Evolutionary conservation across 768 basidiomycete species (phyloP).

Genomic region (Trametes cubensis): DNA sequence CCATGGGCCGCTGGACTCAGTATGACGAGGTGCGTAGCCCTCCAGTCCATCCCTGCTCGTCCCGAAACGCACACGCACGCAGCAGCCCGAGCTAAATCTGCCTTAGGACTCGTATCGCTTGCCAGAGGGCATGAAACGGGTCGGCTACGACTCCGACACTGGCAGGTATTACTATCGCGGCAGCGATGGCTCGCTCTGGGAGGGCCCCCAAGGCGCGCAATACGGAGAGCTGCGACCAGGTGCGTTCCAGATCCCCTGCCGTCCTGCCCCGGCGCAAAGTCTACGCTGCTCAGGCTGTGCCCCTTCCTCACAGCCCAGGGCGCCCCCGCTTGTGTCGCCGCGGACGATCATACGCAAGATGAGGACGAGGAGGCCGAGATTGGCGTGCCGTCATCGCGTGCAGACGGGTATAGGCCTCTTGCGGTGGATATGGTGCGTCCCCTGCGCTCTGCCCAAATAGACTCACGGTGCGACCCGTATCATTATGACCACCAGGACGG

Average conservation of each 20-base stretch:
- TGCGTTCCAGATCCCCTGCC: constrained; percentile 28
- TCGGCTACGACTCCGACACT: constrained; percentile 77
- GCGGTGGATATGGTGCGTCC: constrained; percentile 50
- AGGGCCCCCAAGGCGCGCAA: constrained; percentile 61
- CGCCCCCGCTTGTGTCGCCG: constrained; percentile 7
- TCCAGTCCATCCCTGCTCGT: not conserved
- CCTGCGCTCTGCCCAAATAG: not conserved
- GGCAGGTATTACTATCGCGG: constrained; percentile 68
- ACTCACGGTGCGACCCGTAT: not conserved
- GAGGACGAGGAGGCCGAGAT: constrained; percentile 61
- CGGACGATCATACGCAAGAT: constrained; percentile 31
- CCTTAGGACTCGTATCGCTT: constrained; percentile 54
- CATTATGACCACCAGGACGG: constrained; percentile 12
- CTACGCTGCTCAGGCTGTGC: constrained; percentile 2
- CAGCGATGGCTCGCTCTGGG: constrained; percentile 53
- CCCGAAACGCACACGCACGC: not conserved
- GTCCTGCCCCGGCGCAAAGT: not conserved
- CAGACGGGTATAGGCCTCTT: constrained; percentile 61
- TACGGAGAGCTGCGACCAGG: constrained; percentile 55
- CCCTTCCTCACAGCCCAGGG: constrained; percentile 7
- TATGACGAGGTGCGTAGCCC: constrained; percentile 39
- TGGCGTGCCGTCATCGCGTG: constrained; percentile 33
- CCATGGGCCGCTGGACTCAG: constrained; percentile 43
- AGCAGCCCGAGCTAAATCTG: constrained; percentile 10
- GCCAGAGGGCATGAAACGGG: constrained; percentile 58